Conservation (phyloP, 2,329 filamentous ascomycete species). For the Talaromyces islandicus region DNA sequence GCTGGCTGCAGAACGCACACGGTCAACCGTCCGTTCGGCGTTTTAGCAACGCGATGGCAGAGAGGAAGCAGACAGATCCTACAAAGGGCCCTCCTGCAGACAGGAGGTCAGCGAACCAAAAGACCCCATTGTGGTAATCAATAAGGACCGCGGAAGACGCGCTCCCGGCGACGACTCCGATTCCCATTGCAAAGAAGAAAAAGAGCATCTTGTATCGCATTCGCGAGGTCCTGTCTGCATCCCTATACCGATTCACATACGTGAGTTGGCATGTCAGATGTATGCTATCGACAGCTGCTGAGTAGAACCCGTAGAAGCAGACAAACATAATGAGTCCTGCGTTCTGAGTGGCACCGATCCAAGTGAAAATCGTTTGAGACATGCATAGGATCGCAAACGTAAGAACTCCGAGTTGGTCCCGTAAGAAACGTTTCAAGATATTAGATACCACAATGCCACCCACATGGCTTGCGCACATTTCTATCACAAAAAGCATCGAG, state of each 20-base stretch:
- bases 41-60: neutral
- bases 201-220: neutral
- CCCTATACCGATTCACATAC: neutral
- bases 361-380: constrained; percentile 41
- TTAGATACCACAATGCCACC: neutral
- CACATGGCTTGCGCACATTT: neutral
- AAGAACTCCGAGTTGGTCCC: neutral
- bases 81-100: neutral
- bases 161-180: neutral
- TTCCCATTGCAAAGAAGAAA: neutral
- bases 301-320: constrained; percentile 26
- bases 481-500: neutral
- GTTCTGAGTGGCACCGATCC: constrained; percentile 35
- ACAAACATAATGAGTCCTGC: constrained; percentile 20
- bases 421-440: neutral
- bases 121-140: neutral
- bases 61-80: neutral
- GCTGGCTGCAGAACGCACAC: neutral
- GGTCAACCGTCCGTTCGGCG: neutral
- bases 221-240: neutral
- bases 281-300: constrained; percentile 24
- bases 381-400: constrained; percentile 26
- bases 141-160: neutral
- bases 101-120: neutral
- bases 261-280: constrained; percentile 12